These are phyloP conservation scores for Amaranthus palmeri DNA, from an alignment of 148 eudicot genomes.

Conservation along the genomic window DNA sequence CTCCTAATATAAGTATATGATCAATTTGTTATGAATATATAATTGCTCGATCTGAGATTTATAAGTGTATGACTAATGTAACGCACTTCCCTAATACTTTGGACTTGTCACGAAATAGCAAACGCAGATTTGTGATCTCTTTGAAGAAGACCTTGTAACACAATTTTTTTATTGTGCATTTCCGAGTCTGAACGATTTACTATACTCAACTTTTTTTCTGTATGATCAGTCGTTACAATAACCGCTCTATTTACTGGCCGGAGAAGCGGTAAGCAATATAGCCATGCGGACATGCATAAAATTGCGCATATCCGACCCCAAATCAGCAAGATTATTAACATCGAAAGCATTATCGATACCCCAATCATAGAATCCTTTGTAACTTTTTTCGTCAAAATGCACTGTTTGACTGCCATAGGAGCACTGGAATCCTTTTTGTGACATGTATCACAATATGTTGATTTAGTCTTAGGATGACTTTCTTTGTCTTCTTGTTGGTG, in stretches of 20 bases:
- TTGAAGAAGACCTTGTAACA: conserved; percentile 19
- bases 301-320: conserved; percentile 34
- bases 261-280: conserved; percentile 24
- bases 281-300: conserved; percentile 23
- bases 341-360: conserved; percentile 9
- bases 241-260: background rate
- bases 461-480: background rate
- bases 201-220: background rate
- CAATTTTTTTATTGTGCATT: conserved; percentile 15
- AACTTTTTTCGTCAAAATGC: background rate
- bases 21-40: background rate
- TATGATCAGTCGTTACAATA: background rate
- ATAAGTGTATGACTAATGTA: background rate
- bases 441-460: background rate
- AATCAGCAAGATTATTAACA: conserved; percentile 17
- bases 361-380: conserved; percentile 17
- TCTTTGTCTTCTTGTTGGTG: background rate
- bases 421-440: background rate
- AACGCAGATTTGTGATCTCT: conserved; percentile 10
- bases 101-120: conserved; percentile 10
- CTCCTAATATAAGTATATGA: too few relatives aligned
- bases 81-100: background rate
- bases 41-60: background rate
- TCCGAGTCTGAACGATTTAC: background rate
- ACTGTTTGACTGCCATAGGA: background rate